Evolutionary conservation across 2,329 filamentous ascomycete species (phyloP).

Genomic region (Alternaria arbusti): DNA sequence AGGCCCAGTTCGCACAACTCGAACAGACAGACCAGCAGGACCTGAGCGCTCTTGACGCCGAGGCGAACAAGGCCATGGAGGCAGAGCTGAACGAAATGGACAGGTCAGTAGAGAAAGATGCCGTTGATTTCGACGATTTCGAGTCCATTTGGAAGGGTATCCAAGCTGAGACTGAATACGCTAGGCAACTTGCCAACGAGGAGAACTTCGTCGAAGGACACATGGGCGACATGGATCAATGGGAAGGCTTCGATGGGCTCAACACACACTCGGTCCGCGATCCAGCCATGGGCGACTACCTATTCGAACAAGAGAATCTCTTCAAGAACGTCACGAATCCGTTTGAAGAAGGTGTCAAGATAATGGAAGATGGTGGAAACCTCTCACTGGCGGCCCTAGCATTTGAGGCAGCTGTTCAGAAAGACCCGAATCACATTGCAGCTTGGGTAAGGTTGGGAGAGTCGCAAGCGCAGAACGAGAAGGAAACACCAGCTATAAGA

Average conservation of each 20-base stretch:
- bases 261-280: slow-evolving; percentile 73
- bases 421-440: slow-evolving; percentile 83
- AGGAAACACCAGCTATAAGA: slow-evolving; percentile 93
- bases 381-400: slow-evolving; percentile 90
- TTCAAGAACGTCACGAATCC: slow-evolving; percentile 83
- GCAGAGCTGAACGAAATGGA: slow-evolving; percentile 89
- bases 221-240: slow-evolving; percentile 79
- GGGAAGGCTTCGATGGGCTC: slow-evolving; percentile 75
- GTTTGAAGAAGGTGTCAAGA: slow-evolving; percentile 90
- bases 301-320: slow-evolving; percentile 93
- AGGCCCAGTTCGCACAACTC: slow-evolving; percentile 92
- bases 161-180: slow-evolving; percentile 74
- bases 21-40: slow-evolving; percentile 67
- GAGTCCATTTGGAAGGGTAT: slow-evolving; percentile 88
- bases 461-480: slow-evolving; percentile 97
- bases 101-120: slow-evolving; percentile 77
- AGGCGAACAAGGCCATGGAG: slow-evolving; percentile 79
- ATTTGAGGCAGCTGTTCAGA: slow-evolving; percentile 94
- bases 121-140: slow-evolving; percentile 86
- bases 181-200: slow-evolving; percentile 72
- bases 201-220: slow-evolving; percentile 68
- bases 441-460: slow-evolving; percentile 93
- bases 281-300: slow-evolving; percentile 83
- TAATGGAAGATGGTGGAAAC: slow-evolving; percentile 93
- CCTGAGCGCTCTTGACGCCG: slow-evolving; percentile 60